Conservation (phyloP, 1,139 yeast species). For the Diutina neorugosa region DNA sequence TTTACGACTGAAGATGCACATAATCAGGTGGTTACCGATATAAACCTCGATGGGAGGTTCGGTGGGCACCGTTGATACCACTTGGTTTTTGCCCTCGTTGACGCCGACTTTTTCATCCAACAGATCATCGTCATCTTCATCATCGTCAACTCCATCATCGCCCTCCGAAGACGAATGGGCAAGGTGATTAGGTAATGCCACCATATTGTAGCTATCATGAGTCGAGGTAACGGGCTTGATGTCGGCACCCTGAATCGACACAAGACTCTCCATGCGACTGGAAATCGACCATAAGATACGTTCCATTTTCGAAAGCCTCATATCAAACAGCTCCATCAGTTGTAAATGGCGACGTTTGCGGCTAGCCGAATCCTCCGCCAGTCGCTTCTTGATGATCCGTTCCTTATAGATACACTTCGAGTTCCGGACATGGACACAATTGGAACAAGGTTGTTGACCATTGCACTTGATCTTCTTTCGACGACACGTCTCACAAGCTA, state of each 20-base stretch:
- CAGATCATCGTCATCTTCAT: not conserved
- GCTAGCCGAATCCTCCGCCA: not conserved
- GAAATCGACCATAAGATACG: not conserved
- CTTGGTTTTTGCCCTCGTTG: not conserved
- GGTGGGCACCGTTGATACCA: not conserved
- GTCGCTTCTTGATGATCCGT: not conserved
- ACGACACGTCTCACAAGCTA: conserved; percentile 5
- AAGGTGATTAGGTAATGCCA: not conserved
- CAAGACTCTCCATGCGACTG: not conserved
- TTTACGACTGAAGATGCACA: conserved; percentile 24
- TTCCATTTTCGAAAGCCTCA: not conserved
- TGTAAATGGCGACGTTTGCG: not conserved
- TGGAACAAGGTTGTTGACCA: conserved; percentile 14
- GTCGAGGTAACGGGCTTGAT: not conserved
- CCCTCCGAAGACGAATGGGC: not conserved
- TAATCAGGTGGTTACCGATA: conserved; percentile 28
- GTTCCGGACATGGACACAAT: conserved; percentile 9
- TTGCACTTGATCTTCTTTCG: conserved; percentile 11
- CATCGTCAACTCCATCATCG: not conserved
- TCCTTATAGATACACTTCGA: not conserved
- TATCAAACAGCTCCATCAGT: not conserved
- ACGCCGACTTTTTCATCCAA: not conserved
- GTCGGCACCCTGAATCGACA: not conserved
- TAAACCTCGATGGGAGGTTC: conserved; percentile 11
- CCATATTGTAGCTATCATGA: not conserved